These are phyloP conservation scores for Penicillium egyptiacum DNA, from an alignment of 495 filamentous ascomycete genomes.

Conservation along the genomic window DNA sequence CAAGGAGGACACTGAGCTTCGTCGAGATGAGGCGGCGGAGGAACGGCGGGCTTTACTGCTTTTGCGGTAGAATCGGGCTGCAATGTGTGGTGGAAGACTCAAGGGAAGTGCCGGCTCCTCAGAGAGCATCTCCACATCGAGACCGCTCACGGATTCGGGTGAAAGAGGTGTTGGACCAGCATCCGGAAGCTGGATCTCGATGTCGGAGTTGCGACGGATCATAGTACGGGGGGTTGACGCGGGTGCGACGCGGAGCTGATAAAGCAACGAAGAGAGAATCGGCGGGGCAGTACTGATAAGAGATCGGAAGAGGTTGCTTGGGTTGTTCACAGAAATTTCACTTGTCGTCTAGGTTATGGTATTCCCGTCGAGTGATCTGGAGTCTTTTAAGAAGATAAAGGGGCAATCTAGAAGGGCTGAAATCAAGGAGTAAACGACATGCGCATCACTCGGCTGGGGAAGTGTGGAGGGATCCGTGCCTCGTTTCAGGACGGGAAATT, in stretches of 20 bases:
- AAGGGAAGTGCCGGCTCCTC: conserved; percentile 45
- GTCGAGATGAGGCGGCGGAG: conserved; percentile 81
- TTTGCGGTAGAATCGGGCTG: conserved; percentile 79
- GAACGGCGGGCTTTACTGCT: conserved; percentile 71
- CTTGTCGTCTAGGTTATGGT: conserved; percentile 1
- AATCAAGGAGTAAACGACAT: conserved; percentile 16
- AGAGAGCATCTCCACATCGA: conserved; percentile 50
- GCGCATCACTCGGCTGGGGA: conserved; percentile 20
- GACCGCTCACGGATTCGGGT: conserved; percentile 27
- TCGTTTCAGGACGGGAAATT: conserved; percentile 33
- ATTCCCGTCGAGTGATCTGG: neutral
- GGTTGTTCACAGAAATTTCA: neutral
- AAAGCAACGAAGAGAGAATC: conserved; percentile 7
- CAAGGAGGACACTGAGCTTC: conserved; percentile 84
- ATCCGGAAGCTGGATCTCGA: conserved; percentile 49
- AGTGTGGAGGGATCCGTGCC: conserved; percentile 42
- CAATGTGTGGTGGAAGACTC: conserved; percentile 77
- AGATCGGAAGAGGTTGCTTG: conserved; percentile 18
- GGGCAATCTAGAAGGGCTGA: conserved; percentile 13
- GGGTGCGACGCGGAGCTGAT: conserved; percentile 6
- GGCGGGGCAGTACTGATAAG: conserved; percentile 33
- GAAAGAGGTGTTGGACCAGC: conserved; percentile 34
- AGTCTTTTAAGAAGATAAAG: conserved; percentile 3
- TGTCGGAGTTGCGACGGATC: conserved; percentile 51
- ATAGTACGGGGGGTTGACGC: conserved; percentile 30